Conservation (phyloP, 805 yeast genomes). For the Nakazawaea anatomiae region DNA sequence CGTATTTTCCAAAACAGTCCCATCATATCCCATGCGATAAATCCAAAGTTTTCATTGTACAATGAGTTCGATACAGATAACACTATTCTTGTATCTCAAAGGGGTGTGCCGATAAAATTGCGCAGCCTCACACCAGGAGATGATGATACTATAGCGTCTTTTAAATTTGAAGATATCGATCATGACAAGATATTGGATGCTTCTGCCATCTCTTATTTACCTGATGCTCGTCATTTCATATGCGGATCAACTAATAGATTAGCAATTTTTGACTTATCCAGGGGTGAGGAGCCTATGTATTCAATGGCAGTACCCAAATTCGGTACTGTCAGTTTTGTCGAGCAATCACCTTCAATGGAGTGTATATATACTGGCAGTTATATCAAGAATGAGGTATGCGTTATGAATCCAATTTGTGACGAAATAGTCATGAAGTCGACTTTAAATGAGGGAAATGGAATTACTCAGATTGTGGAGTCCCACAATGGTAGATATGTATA, state of each 20-base stretch:
- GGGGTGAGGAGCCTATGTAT: constrained; percentile 17
- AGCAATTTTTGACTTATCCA: constrained; percentile 23
- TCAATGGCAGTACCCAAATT: background rate
- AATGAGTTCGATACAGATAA: constrained; percentile 11
- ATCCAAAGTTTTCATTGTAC: constrained; percentile 30
- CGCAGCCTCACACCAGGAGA: constrained; percentile 16
- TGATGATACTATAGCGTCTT: constrained; percentile 17
- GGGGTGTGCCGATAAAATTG: constrained; percentile 30
- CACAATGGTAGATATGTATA: constrained; percentile 30
- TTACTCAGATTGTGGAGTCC: constrained; percentile 28
- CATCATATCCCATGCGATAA: constrained; percentile 23
- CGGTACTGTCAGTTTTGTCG: constrained; percentile 18
- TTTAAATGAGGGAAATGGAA: constrained; percentile 21
- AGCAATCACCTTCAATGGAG: constrained; percentile 3
- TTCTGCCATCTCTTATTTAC: constrained; percentile 20
- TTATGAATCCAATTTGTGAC: constrained; percentile 17
- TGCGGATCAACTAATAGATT: constrained; percentile 26
- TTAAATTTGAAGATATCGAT: constrained; percentile 21
- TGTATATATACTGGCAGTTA: background rate
- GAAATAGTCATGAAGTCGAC: constrained; percentile 6
- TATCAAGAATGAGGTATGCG: constrained; percentile 17
- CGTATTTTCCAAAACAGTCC: constrained; percentile 25
- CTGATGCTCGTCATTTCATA: constrained; percentile 17
- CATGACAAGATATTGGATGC: constrained; percentile 28
- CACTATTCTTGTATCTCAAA: constrained; percentile 21